Evolutionary conservation across 805 yeast species (phyloP).

Genomic region (Kodamaea jinghongensis): DNA sequence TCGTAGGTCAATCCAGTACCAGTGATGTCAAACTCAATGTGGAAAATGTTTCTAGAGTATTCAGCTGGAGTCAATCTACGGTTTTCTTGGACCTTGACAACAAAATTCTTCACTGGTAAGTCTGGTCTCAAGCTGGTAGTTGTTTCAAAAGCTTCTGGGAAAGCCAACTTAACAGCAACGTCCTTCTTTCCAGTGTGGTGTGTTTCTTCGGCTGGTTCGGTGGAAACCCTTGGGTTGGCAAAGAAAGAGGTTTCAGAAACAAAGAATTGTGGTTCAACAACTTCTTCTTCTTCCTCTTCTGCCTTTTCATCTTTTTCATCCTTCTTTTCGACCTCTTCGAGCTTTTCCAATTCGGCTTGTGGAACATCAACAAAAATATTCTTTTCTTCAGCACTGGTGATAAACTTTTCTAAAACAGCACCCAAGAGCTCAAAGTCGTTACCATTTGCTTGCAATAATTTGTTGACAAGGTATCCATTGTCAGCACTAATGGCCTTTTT

Average conservation of each 20-base stretch:
- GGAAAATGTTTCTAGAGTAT: slow-evolving; percentile 94
- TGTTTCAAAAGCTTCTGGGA: slow-evolving; percentile 74
- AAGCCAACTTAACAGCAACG: slow-evolving; percentile 67
- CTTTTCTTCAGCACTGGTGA: slow-evolving; percentile 54
- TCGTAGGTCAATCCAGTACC: slow-evolving; percentile 90
- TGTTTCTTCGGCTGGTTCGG: slow-evolving; percentile 36
- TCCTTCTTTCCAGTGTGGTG: slow-evolving; percentile 40
- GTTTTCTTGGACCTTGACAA: slow-evolving; percentile 88
- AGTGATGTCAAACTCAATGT: slow-evolving; percentile 86
- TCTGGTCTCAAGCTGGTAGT: slow-evolving; percentile 78
- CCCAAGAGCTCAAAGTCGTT: slow-evolving; percentile 77
- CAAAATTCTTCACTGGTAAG: slow-evolving; percentile 75
- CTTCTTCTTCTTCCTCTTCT: slow-evolving; percentile 18
- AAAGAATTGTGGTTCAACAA: slow-evolving; percentile 36
- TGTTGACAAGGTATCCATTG: slow-evolving; percentile 66
- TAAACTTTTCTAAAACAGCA: slow-evolving; percentile 62
- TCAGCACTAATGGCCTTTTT: slow-evolving; percentile 59
- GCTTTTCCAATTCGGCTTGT: slow-evolving; percentile 34
- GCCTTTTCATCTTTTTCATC: slow-evolving; percentile 13
- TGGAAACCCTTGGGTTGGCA: slow-evolving; percentile 52
- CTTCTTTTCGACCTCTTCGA: slow-evolving; percentile 20
- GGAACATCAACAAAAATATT: slow-evolving; percentile 37
- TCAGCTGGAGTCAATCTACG: slow-evolving; percentile 86
- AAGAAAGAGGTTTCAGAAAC: slow-evolving; percentile 62
- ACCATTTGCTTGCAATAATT: slow-evolving; percentile 77